Conservation (phyloP, 208 protist genomes). For the Lotmaria passim region DNA sequence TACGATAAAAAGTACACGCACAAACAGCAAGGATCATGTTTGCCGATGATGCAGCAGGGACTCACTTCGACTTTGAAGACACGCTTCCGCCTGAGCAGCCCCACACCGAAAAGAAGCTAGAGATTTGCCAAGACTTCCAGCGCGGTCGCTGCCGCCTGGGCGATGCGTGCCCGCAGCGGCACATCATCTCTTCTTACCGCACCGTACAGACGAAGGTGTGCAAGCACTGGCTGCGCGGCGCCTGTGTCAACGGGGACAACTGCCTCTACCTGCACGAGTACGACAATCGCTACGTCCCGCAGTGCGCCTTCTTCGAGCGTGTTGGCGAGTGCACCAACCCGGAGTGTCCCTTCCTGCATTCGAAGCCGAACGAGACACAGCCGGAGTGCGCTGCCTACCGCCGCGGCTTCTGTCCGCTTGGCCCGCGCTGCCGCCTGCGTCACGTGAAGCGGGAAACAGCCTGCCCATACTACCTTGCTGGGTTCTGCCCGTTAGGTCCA, state of each 20-base stretch:
- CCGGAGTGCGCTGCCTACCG: constrained; percentile 89
- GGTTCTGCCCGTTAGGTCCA: constrained; percentile 95
- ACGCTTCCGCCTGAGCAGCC: constrained; percentile 69
- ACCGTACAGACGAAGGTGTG: constrained; percentile 92
- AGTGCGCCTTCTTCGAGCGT: constrained; percentile 96
- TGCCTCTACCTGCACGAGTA: constrained; percentile 97
- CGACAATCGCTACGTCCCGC: constrained; percentile 93
- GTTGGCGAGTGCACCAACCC: constrained; percentile 96
- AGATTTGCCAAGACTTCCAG: constrained; percentile 95
- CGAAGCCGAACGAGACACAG: constrained; percentile 79
- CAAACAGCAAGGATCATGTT: constrained; percentile 47
- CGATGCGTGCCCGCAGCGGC: constrained; percentile 93
- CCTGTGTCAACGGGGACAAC: constrained; percentile 96
- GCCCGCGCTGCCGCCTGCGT: constrained; percentile 89
- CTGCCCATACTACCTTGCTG: constrained; percentile 94
- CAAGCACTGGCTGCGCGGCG: constrained; percentile 97
- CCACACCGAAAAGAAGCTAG: constrained; percentile 78
- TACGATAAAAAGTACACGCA: not conserved
- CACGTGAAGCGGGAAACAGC: constrained; percentile 71
- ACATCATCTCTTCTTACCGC: constrained; percentile 79
- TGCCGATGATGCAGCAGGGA: constrained; percentile 62
- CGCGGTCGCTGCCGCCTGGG: constrained; percentile 94
- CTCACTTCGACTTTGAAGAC: constrained; percentile 81
- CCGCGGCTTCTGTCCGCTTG: constrained; percentile 90
- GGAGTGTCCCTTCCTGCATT: constrained; percentile 96